Percentiles rank a stretch among this genome's conserved stretches.
Evolutionary conservation across 2,329 filamentous ascomycete species (phyloP).

Genomic region (Camptophora hylomeconis): DNA sequence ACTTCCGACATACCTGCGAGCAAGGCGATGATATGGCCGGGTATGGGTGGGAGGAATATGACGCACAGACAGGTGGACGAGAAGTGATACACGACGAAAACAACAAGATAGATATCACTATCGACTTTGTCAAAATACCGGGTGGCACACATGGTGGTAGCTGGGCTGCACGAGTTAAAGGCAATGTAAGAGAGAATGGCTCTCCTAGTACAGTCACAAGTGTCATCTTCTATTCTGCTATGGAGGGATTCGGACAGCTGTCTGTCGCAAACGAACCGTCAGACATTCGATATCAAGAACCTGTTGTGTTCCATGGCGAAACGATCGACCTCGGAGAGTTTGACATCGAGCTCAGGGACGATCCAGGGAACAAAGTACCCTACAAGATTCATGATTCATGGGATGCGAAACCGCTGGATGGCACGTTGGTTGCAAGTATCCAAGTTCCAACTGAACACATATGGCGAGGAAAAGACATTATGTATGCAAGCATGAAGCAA

Average conservation of each 20-base stretch:
- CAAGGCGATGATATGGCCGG: conserved; percentile 87
- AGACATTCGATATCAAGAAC: conserved; percentile 41
- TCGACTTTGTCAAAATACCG: conserved; percentile 84
- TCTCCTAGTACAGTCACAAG: conserved; percentile 57
- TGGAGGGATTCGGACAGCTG: conserved; percentile 63
- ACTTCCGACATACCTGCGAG: conserved; percentile 87
- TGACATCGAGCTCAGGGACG: conserved; percentile 62
- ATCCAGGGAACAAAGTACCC: conserved; percentile 48
- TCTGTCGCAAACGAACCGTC: conserved; percentile 43
- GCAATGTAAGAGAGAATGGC: conserved; percentile 58
- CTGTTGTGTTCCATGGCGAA: conserved; percentile 57
- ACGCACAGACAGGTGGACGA: conserved; percentile 71
- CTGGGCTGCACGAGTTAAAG: conserved; percentile 84
- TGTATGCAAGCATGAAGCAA: conserved; percentile 52
- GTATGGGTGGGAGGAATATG: conserved; percentile 97
- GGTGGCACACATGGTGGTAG: conserved; percentile 75
- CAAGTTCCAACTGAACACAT: conserved; percentile 52
- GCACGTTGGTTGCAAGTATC: conserved; percentile 63
- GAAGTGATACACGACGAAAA: conserved; percentile 83
- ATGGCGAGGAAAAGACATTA: conserved; percentile 70
- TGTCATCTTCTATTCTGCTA: conserved; percentile 66
- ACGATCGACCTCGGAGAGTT: conserved; percentile 66
- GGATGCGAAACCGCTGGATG: conserved; percentile 56
- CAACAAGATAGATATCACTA: conserved; percentile 82
- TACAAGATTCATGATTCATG: conserved; percentile 51